Percentiles rank a stretch among this genome's conserved stretches.
These are phyloP conservation scores for Candida pseudoglaebosa DNA, from an alignment of 805 yeast species.

Conservation along the genomic window DNA sequence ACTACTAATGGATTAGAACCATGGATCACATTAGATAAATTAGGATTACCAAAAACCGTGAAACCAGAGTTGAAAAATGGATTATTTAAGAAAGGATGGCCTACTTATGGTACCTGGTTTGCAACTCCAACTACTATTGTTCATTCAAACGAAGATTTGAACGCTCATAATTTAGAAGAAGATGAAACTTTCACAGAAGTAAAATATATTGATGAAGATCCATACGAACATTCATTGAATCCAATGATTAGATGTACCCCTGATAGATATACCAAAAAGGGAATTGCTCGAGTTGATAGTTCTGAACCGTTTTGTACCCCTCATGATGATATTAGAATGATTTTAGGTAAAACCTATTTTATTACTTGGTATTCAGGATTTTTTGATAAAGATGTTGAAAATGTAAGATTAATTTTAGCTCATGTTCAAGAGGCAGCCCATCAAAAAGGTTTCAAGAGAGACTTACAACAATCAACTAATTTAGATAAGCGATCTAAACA, in stretches of 20 bases:
- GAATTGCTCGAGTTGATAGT: constrained; percentile 47
- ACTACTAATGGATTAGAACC: constrained; percentile 69
- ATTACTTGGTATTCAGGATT: constrained; percentile 75
- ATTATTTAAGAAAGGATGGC: constrained; percentile 57
- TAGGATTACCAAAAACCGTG: constrained; percentile 78
- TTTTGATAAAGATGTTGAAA: constrained; percentile 49
- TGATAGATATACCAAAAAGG: constrained; percentile 61
- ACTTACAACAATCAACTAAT: neutral
- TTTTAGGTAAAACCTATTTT: constrained; percentile 63
- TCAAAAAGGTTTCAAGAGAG: constrained; percentile 55
- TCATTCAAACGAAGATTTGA: constrained; percentile 56
- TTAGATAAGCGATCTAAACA: constrained; percentile 27
- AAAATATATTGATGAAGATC: constrained; percentile 58
- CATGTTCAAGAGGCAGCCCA: constrained; percentile 53
- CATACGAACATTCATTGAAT: constrained; percentile 64
- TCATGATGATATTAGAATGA: constrained; percentile 52
- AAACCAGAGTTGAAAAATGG: constrained; percentile 76
- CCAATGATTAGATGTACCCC: constrained; percentile 88
- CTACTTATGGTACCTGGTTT: constrained; percentile 75
- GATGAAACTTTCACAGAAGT: constrained; percentile 58
- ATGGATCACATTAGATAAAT: constrained; percentile 75
- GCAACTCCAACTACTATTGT: constrained; percentile 60
- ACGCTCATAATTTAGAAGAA: constrained; percentile 70
- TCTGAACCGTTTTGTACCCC: constrained; percentile 90
- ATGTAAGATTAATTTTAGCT: constrained; percentile 65